phyloP scores from a whole-genome alignment of 2,329 filamentous ascomycete genomes.

The Colletotrichum horii region DNA sequence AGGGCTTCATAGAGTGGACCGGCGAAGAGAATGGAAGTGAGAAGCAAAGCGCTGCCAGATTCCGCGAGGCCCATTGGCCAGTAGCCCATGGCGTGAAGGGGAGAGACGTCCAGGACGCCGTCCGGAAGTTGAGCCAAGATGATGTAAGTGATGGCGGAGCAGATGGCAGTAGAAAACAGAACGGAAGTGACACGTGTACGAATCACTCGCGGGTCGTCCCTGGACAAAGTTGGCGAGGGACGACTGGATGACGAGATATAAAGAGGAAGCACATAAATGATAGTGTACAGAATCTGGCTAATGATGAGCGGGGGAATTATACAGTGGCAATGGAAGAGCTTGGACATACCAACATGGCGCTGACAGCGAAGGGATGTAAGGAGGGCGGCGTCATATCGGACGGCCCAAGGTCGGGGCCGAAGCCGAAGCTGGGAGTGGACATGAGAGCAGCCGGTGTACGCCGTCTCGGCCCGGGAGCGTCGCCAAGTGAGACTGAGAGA shows the following conservation, averaged over 20 bases:
- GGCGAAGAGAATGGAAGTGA: constrained; percentile 81
- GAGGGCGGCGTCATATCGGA: background rate
- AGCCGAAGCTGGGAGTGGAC: background rate
- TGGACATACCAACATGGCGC: constrained; percentile 20
- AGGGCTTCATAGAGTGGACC: constrained; percentile 84
- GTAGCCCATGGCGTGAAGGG: constrained; percentile 76
- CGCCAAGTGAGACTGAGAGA: background rate
- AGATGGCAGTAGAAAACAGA: constrained; percentile 73
- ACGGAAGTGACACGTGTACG: constrained; percentile 84
- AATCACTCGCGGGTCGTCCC: constrained; percentile 91
- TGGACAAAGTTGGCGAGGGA: constrained; percentile 77
- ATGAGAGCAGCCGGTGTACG: background rate
- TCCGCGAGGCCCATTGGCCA: constrained; percentile 77
- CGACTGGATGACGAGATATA: constrained; percentile 83
- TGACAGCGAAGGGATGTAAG: constrained; percentile 5
- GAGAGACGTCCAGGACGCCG: constrained; percentile 53
- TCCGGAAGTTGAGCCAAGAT: constrained; percentile 55
- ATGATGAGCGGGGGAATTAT: background rate
- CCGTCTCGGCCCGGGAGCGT: background rate
- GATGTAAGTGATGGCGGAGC: constrained; percentile 69
- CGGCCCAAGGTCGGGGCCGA: background rate
- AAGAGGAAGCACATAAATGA: constrained; percentile 89
- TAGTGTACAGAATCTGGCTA: constrained; percentile 75
- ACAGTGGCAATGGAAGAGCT: background rate
- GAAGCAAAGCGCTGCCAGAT: constrained; percentile 64